A percentile compares a stretch with the other conserved stretches of the same genome.
Evolutionary conservation across 768 basidiomycete species (phyloP).

Genomic region (Clathrus columnatus): DNA sequence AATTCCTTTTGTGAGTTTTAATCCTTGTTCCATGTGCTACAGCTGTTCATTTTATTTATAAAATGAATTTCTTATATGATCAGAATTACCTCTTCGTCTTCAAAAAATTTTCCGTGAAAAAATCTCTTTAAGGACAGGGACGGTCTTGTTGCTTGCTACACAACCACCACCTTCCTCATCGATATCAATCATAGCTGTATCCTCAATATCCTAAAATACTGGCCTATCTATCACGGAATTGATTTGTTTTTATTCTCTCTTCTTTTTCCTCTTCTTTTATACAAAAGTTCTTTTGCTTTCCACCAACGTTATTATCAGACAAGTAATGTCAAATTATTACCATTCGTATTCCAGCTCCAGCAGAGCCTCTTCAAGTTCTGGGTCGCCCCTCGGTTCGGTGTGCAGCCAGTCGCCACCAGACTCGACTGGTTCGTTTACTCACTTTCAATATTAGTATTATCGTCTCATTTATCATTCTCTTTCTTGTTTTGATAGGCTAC

Average conservation of each 20-base stretch:
- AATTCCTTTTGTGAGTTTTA: background rate
- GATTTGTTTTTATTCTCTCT: background rate
- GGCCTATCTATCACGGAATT: background rate
- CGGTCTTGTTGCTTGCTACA: too few relatives aligned
- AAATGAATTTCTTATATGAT: background rate
- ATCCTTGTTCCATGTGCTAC: background rate
- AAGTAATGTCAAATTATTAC: constrained; percentile 1
- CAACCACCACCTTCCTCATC: too few relatives aligned
- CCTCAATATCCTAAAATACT: too few relatives aligned
- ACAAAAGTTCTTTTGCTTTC: background rate
- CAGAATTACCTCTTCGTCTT: background rate
- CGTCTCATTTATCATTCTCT: background rate
- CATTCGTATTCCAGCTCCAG: background rate
- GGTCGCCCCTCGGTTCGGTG: background rate
- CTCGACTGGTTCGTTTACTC: background rate
- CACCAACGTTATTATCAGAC: background rate
- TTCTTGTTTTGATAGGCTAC: background rate
- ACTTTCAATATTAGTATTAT: background rate
- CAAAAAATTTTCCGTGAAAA: background rate
- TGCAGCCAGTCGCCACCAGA: background rate
- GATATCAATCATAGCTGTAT: too few relatives aligned
- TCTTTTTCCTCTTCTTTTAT: background rate
- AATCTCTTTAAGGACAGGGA: too few relatives aligned
- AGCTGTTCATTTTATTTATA: too few relatives aligned
- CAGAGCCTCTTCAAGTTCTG: background rate